phyloP scores from a whole-genome alignment of 1,139 yeast species.

The Taphrina betulina region DNA sequence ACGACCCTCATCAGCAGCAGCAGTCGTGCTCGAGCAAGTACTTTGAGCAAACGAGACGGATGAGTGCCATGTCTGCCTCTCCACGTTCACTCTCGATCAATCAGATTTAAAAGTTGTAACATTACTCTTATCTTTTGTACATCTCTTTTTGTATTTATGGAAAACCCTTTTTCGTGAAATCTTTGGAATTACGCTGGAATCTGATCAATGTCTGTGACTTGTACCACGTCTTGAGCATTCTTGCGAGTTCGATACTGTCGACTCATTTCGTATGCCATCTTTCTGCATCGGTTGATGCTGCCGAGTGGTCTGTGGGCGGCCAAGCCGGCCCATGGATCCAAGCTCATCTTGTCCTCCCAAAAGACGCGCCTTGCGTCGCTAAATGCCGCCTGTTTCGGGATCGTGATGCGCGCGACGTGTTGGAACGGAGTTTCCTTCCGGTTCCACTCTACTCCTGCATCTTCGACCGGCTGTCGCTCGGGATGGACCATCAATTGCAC shows the following conservation, averaged over 20 bases:
- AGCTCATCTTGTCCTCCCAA: constrained; percentile 14
- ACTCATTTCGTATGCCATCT: constrained; percentile 2
- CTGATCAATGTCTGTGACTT: constrained; percentile 2
- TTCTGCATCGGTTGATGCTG: constrained; percentile 12
- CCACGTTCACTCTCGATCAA: neutral
- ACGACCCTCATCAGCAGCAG: constrained; percentile 1
- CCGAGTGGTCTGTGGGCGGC: constrained; percentile 15
- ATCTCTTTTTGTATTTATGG: too few relatives aligned
- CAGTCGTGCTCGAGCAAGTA: neutral
- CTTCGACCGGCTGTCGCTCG: constrained; percentile 1
- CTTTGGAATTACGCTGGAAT: too few relatives aligned
- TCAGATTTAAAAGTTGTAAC: neutral
- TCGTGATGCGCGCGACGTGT: neutral
- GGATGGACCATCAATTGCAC: constrained; percentile 3
- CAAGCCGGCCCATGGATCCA: constrained; percentile 9
- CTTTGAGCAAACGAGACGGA: neutral
- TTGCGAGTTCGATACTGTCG: neutral
- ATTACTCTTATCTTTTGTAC: too few relatives aligned
- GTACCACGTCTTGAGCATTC: neutral
- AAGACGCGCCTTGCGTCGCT: constrained; percentile 8
- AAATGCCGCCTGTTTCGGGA: constrained; percentile 9
- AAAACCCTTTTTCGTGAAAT: too few relatives aligned
- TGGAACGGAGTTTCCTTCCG: constrained; percentile 13
- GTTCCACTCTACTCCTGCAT: constrained; percentile 10
- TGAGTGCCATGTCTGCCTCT: constrained; percentile 15